phyloP scores from a whole-genome alignment of 2,329 filamentous ascomycete genomes.

The Ophiostoma populinum region DNA sequence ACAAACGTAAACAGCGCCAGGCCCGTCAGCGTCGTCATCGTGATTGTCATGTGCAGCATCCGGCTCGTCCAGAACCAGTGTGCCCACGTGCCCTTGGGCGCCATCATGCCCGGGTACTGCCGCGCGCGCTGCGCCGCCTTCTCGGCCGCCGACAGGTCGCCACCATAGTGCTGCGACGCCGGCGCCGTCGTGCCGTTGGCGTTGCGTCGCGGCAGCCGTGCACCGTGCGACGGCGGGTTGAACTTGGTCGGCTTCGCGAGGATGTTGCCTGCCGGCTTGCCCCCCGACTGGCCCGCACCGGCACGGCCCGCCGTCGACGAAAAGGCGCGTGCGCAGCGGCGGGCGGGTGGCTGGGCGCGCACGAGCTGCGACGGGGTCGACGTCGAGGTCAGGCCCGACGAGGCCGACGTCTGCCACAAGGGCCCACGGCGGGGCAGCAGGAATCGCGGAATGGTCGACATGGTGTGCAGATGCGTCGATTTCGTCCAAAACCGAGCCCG shows the following conservation, averaged over 20 bases:
- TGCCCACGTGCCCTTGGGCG: conserved; percentile 63
- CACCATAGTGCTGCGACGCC: conserved; percentile 55
- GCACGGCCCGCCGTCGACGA: no score
- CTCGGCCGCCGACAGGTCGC: conserved; percentile 49
- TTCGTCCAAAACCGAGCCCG: no score
- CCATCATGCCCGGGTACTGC: conserved; percentile 80
- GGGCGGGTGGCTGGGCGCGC: neutral
- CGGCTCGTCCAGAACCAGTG: conserved; percentile 71
- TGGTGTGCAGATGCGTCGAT: no score
- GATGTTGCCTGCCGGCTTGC: conserved; percentile 20
- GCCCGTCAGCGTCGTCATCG: conserved; percentile 40
- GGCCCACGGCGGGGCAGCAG: conserved; percentile 45
- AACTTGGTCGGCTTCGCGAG: conserved; percentile 82
- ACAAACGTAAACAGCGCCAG: conserved; percentile 55
- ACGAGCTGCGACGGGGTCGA: no score
- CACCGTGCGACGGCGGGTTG: conserved; percentile 77
- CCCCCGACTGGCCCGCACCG: no score
- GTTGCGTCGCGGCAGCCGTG: conserved; percentile 42
- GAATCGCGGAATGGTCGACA: conserved; percentile 45
- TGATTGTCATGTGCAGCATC: conserved; percentile 64
- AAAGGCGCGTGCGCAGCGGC: conserved; percentile 8
- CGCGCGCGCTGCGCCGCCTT: conserved; percentile 45
- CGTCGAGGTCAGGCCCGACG: conserved; percentile 5
- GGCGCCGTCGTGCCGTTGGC: conserved; percentile 15
- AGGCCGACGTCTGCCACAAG: conserved; percentile 28